Conservation (phyloP, 2,329 filamentous ascomycete genomes). For the Xylariales sp. region DNA sequence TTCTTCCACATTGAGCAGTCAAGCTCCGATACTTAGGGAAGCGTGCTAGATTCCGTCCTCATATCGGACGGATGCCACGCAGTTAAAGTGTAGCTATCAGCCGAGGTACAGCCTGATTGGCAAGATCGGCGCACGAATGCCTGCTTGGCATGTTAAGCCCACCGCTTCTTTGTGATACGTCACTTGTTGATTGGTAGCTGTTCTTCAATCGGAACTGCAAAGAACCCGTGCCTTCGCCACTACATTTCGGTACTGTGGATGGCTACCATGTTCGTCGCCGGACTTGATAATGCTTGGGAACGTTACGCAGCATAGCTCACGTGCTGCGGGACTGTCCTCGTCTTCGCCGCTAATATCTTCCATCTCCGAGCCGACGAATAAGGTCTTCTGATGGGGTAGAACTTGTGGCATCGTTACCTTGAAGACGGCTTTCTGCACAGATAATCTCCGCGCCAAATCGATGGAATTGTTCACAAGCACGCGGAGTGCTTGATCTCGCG, state of each 20-base stretch:
- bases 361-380: conserved; percentile 58
- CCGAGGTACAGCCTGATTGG: background rate
- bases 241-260: conserved; percentile 57
- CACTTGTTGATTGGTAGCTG: conserved; percentile 6
- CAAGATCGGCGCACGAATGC: background rate
- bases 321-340: conserved; percentile 46
- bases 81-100: conserved; percentile 1
- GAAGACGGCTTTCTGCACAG: conserved; percentile 55
- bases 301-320: conserved; percentile 57
- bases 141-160: conserved; percentile 3
- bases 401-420: conserved; percentile 50
- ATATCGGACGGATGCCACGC: background rate
- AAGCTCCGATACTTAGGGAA: too few species aligned
- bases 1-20: too few species aligned
- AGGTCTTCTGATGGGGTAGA: conserved; percentile 45
- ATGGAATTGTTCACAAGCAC: conserved; percentile 48
- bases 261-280: conserved; percentile 60
- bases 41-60: background rate
- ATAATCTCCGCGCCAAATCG: conserved; percentile 51
- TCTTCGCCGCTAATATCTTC: conserved; percentile 62
- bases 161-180: background rate
- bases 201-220: conserved; percentile 48
- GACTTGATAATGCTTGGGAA: conserved; percentile 62
- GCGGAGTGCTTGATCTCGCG: conserved; percentile 49
- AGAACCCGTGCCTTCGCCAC: conserved; percentile 63